Evolutionary conservation across 2,329 filamentous ascomycete species (phyloP).

Genomic region (Plectosphaerella plurivora): DNA sequence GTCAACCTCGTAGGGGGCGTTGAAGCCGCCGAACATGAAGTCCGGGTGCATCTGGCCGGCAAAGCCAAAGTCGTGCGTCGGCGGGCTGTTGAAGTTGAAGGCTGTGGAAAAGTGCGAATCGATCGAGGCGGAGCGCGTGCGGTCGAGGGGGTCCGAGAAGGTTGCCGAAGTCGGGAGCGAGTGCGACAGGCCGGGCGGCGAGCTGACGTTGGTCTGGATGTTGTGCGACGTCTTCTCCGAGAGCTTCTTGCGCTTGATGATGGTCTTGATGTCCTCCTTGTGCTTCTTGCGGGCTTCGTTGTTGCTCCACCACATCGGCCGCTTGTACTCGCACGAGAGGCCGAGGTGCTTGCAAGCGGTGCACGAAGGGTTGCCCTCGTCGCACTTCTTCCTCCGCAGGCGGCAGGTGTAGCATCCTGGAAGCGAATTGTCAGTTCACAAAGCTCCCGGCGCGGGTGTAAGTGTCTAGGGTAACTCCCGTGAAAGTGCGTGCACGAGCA

Average conservation of each 20-base stretch:
- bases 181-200: conserved; percentile 75
- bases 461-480: conserved; percentile 15
- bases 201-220: conserved; percentile 53
- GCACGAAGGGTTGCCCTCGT: conserved; percentile 59
- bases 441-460: conserved; percentile 17
- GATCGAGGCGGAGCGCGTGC: conserved; percentile 71
- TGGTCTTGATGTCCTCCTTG: conserved; percentile 94
- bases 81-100: conserved; percentile 68
- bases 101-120: conserved; percentile 72
- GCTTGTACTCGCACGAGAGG: conserved; percentile 90
- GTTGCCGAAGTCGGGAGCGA: conserved; percentile 78
- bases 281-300: conserved; percentile 78
- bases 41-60: conserved; percentile 59
- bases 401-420: conserved; percentile 66
- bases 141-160: conserved; percentile 69
- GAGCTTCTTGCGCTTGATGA: conserved; percentile 96
- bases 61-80: conserved; percentile 56
- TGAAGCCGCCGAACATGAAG: conserved; percentile 51
- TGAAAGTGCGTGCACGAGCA: conserved; percentile 8
- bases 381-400: conserved; percentile 65
- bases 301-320: conserved; percentile 97
- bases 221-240: conserved; percentile 71
- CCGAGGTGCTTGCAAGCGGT: conserved; percentile 69
- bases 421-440: conserved; percentile 3
- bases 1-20: conserved; percentile 83